Evolutionary conservation across 495 filamentous ascomycete genomes (phyloP).

Genomic region (Oidiodendron maius): DNA sequence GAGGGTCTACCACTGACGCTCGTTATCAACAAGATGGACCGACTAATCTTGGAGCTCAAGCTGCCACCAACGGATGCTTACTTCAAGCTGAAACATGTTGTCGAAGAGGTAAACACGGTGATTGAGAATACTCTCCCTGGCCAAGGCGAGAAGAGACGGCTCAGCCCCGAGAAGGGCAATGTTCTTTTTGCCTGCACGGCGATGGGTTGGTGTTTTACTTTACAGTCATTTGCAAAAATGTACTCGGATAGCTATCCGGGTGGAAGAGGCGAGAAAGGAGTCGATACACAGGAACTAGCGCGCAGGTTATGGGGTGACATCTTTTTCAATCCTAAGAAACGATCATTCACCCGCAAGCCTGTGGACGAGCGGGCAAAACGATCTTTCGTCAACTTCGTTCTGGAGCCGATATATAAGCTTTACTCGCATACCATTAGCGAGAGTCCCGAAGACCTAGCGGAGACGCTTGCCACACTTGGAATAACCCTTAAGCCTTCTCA

Average conservation of each 20-base stretch:
- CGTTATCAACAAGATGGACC: slow-evolving; percentile 95
- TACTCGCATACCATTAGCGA: slow-evolving; percentile 95
- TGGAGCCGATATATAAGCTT: slow-evolving; percentile 96
- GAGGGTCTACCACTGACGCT: slow-evolving; percentile 85
- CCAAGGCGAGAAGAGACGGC: slow-evolving; percentile 67
- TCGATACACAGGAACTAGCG: slow-evolving; percentile 76
- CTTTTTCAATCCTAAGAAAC: slow-evolving; percentile 85
- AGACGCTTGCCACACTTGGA: slow-evolving; percentile 71
- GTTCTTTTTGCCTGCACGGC: slow-evolving; percentile 88
- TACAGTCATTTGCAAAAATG: slow-evolving; percentile 91
- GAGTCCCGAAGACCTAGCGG: slow-evolving; percentile 78
- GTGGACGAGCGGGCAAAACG: slow-evolving; percentile 75
- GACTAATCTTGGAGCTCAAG: slow-evolving; percentile 89
- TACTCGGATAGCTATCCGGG: slow-evolving; percentile 74
- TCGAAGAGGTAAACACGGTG: slow-evolving; percentile 94
- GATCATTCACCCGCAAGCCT: slow-evolving; percentile 84
- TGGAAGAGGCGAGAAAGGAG: slow-evolving; percentile 39
- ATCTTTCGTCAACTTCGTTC: slow-evolving; percentile 88
- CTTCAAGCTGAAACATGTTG: slow-evolving; percentile 96
- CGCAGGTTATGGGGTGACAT: slow-evolving; percentile 90
- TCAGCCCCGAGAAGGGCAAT: slow-evolving; percentile 96
- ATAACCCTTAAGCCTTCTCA: slow-evolving; percentile 87
- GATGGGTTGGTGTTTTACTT: slow-evolving; percentile 95
- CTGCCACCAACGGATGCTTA: slow-evolving; percentile 94
- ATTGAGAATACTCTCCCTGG: slow-evolving; percentile 87